Conservation (phyloP, 805 yeast species). For the Starmerella bombicola region DNA sequence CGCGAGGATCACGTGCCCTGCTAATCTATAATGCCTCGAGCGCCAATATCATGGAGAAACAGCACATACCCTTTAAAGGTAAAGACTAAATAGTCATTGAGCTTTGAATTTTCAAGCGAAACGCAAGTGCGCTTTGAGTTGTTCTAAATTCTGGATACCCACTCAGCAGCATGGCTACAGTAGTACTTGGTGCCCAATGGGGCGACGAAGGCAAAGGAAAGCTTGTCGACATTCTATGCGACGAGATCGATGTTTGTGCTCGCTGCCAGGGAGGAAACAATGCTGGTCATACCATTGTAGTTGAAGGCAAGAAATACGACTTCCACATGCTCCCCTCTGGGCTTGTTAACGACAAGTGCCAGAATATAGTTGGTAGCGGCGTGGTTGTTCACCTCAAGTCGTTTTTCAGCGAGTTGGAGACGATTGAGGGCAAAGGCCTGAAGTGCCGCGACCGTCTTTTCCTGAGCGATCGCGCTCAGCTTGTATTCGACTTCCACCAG, state of each 20-base stretch:
- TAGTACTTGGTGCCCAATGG: conserved; percentile 98
- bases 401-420: conserved; percentile 73
- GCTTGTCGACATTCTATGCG: conserved; percentile 88
- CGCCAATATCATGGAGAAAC: no score
- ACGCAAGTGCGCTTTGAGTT: no score
- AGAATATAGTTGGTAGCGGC: conserved; percentile 86
- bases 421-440: conserved; percentile 71
- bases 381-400: conserved; percentile 94
- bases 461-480: conserved; percentile 84
- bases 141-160: no score
- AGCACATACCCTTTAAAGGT: no score
- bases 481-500: conserved; percentile 97
- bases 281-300: conserved; percentile 98
- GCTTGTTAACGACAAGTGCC: conserved; percentile 84
- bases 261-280: conserved; percentile 97
- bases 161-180: conserved; percentile 67
- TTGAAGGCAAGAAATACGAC: conserved; percentile 74
- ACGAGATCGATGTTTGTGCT: conserved; percentile 90
- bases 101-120: no score
- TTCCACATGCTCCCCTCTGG: conserved; percentile 99
- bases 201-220: conserved; percentile 99
- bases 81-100: no score
- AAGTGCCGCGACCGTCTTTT: conserved; percentile 61
- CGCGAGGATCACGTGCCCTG: no score
- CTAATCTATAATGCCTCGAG: no score